Evolutionary conservation across 1,284 basidiomycete genomes (phyloP).

Genomic region (Papiliotrema fonsecae): DNA sequence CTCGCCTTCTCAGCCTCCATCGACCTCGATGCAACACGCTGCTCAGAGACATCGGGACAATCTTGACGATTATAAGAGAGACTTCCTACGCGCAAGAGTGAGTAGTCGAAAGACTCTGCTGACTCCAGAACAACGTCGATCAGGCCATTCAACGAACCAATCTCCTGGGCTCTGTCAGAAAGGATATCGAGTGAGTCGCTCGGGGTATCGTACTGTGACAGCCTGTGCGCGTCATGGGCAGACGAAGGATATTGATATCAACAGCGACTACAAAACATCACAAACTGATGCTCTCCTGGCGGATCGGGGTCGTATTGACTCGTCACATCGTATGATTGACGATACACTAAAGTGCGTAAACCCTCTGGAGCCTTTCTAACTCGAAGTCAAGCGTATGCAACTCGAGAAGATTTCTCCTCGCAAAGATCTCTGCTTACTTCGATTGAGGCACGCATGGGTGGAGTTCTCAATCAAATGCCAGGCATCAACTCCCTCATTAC

Average conservation of each 20-base stretch:
- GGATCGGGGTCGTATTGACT: conserved; percentile 85
- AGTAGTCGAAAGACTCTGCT: conserved; percentile 5
- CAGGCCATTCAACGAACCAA: conserved; percentile 79
- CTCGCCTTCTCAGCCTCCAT: conserved; percentile 68
- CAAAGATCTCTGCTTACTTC: conserved; percentile 70
- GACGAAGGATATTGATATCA: conserved; percentile 1
- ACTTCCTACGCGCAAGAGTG: conserved; percentile 78
- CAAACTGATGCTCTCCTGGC: conserved; percentile 80
- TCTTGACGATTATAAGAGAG: conserved; percentile 77
- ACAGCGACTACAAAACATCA: conserved; percentile 66
- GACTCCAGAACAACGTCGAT: conserved; percentile 60
- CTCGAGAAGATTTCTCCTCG: conserved; percentile 84
- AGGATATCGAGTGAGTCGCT: conserved; percentile 91
- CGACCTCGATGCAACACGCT: conserved; percentile 78
- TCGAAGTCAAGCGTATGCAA: conserved; percentile 90
- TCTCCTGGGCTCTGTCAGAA: conserved; percentile 82
- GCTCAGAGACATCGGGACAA: conserved; percentile 88
- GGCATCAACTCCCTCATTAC: conserved; percentile 85
- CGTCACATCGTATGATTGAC: conserved; percentile 90
- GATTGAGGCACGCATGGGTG: conserved; percentile 77
- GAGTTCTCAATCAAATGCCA: conserved; percentile 79
- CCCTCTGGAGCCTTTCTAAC: neutral
- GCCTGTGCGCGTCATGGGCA: neutral
- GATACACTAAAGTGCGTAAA: conserved; percentile 72
- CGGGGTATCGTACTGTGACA: too few species aligned